A percentile compares a stretch with the other conserved stretches of the same genome.
phyloP scores from a whole-genome alignment of 441 rosid species.

The Pelargonium myrrhifolium region DNA sequence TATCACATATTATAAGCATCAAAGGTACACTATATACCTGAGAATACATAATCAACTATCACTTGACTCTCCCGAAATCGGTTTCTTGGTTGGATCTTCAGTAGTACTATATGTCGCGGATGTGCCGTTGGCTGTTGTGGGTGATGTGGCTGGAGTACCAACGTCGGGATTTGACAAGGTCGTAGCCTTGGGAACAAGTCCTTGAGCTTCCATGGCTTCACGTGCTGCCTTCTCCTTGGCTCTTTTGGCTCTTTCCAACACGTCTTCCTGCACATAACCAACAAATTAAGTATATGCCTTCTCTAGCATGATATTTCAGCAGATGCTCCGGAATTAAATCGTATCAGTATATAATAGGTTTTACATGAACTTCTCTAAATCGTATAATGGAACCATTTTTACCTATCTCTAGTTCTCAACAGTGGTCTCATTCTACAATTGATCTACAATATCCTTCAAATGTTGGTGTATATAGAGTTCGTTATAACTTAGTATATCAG shows the following conservation, averaged over 20 bases:
- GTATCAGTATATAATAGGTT: background rate
- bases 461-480: too few species aligned
- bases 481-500: too few species aligned
- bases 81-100: conserved; percentile 23
- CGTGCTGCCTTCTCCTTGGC: conserved; percentile 79
- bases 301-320: background rate
- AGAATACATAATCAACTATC: conserved; percentile 10
- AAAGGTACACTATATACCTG: background rate
- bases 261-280: conserved; percentile 49
- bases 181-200: conserved; percentile 34
- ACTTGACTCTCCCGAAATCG: conserved; percentile 21
- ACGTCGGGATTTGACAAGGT: conserved; percentile 14
- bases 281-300: background rate
- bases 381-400: background rate
- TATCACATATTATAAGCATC: background rate
- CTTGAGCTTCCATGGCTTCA: conserved; percentile 57
- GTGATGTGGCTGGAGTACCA: conserved; percentile 21
- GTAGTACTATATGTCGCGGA: conserved; percentile 24
- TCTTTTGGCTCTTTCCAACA: conserved; percentile 65
- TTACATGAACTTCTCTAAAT: background rate
- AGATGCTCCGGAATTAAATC: background rate
- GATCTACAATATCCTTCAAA: too few species aligned
- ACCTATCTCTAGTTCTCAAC: too few species aligned
- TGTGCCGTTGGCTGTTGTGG: conserved; percentile 21
- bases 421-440: too few species aligned